A percentile compares a stretch with the other conserved stretches of the same genome.
These are phyloP conservation scores for Mucor sp. DNA, from an alignment of 371 early-diverging fungal genomes.

Conservation along the genomic window DNA sequence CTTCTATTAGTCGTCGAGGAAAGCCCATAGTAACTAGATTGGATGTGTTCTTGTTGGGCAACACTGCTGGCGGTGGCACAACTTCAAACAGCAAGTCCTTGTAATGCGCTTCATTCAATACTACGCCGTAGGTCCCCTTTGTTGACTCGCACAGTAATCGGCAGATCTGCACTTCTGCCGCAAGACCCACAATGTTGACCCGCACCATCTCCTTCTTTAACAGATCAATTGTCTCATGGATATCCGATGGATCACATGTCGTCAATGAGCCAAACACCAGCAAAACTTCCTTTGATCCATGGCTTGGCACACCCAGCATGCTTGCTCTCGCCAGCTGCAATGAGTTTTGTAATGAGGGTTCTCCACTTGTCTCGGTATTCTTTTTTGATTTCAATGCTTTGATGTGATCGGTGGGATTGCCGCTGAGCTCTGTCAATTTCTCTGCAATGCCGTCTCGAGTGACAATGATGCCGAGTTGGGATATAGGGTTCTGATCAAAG, in stretches of 20 bases:
- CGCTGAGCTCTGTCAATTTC: constrained; percentile 81
- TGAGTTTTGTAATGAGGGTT: constrained; percentile 92
- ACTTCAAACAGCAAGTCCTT: constrained; percentile 78
- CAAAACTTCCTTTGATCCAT: constrained; percentile 89
- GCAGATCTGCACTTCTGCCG: constrained; percentile 91
- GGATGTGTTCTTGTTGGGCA: constrained; percentile 60
- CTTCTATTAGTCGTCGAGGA: constrained; percentile 64
- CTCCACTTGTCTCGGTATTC: constrained; percentile 81
- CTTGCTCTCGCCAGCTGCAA: constrained; percentile 76
- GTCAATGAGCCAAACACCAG: constrained; percentile 86
- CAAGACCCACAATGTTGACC: constrained; percentile 83
- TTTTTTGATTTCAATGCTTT: constrained; percentile 64
- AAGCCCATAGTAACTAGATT: constrained; percentile 93
- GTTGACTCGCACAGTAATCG: constrained; percentile 74
- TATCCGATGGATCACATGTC: constrained; percentile 92
- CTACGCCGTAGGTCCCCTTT: constrained; percentile 84
- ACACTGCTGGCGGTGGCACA: constrained; percentile 82
- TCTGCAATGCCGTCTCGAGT: constrained; percentile 90
- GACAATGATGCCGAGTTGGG: constrained; percentile 86
- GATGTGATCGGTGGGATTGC: constrained; percentile 80
- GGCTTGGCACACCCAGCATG: constrained; percentile 84
- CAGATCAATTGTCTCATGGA: constrained; percentile 76
- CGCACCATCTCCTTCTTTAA: constrained; percentile 73
- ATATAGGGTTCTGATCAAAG: constrained; percentile 95
- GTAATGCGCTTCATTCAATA: constrained; percentile 82